Percentiles rank a stretch among this genome's conserved stretches.
Conservation (phyloP, 2,329 filamentous ascomycete genomes). For the Fonsecaea multimorphosa region DNA sequence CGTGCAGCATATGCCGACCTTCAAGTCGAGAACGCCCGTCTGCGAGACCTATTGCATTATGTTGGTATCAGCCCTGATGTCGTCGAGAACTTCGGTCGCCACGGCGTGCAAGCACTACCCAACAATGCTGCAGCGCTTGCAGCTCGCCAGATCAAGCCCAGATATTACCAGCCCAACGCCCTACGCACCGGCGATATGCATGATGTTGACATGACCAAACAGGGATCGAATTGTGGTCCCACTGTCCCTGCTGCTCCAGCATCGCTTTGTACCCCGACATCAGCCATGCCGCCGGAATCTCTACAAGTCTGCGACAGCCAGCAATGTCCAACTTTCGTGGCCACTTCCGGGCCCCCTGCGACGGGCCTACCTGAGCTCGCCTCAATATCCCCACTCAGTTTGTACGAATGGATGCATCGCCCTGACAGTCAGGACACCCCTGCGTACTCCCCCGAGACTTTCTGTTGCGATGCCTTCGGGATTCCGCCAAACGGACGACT, state of each 20-base stretch:
- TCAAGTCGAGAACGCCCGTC: constrained; percentile 32
- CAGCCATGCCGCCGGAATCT: not conserved
- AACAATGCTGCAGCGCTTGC: not conserved
- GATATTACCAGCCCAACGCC: not conserved
- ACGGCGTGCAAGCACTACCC: not conserved
- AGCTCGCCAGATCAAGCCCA: constrained; percentile 25
- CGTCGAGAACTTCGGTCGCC: constrained; percentile 24
- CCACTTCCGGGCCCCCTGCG: not conserved
- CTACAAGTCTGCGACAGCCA: constrained; percentile 1
- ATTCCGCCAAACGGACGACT: constrained; percentile 9
- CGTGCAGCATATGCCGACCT: constrained; percentile 29
- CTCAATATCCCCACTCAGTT: not conserved
- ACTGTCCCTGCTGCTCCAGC: not conserved
- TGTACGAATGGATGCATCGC: constrained; percentile 16
- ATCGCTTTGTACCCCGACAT: not conserved
- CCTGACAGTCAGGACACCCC: not conserved
- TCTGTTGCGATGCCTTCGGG: constrained; percentile 17
- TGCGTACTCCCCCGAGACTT: not conserved
- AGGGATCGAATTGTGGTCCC: not conserved
- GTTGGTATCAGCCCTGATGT: constrained; percentile 31
- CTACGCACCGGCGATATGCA: not conserved
- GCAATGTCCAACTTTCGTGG: not conserved
- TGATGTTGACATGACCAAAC: not conserved
- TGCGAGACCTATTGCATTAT: constrained; percentile 29
- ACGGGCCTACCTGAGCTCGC: constrained; percentile 1